Percentiles rank a stretch among this genome's conserved stretches.
These are phyloP conservation scores for Xylariaceae sp. DNA, from an alignment of 2,329 filamentous ascomycete species.

Conservation along the genomic window DNA sequence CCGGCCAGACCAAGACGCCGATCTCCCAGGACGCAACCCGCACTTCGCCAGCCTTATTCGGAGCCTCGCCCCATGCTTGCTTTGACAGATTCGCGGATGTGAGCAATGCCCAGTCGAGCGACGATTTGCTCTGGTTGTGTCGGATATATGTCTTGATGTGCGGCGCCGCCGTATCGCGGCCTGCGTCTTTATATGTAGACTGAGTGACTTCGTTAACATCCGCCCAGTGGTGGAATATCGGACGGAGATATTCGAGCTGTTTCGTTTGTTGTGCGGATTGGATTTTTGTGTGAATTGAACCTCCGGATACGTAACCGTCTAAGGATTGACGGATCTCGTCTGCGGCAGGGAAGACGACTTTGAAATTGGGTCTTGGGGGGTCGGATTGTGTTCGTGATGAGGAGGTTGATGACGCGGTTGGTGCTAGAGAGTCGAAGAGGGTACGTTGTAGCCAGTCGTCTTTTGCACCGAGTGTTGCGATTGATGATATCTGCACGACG, in stretches of 20 bases:
- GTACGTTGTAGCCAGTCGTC: constrained; percentile 69
- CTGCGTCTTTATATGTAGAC: constrained; percentile 41
- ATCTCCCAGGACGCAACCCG: constrained; percentile 79
- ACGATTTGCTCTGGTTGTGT: constrained; percentile 46
- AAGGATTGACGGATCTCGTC: constrained; percentile 73
- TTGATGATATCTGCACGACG: constrained; percentile 69
- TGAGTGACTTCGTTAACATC: constrained; percentile 47
- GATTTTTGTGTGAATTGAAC: constrained; percentile 77
- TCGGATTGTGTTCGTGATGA: constrained; percentile 18
- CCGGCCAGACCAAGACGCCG: constrained; percentile 80
- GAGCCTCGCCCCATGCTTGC: constrained; percentile 77
- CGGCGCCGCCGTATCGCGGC: constrained; percentile 68
- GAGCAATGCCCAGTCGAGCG: constrained; percentile 78
- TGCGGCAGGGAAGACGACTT: constrained; percentile 75
- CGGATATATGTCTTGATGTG: constrained; percentile 89
- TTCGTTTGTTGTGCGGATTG: constrained; percentile 66
- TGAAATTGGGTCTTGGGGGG: constrained; percentile 48
- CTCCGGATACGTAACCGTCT: constrained; percentile 73
- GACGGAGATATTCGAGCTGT: constrained; percentile 68
- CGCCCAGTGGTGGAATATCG: constrained; percentile 72
- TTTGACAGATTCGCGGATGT: constrained; percentile 91
- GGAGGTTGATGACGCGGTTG: constrained; percentile 3
- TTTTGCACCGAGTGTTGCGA: constrained; percentile 70
- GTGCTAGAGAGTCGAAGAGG: constrained; percentile 49
- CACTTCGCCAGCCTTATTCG: constrained; percentile 54